A percentile compares a stretch with the other conserved stretches of the same genome.
Evolutionary conservation across 345 rosid genomes (phyloP).

Genomic region (Murraya koenigii): DNA sequence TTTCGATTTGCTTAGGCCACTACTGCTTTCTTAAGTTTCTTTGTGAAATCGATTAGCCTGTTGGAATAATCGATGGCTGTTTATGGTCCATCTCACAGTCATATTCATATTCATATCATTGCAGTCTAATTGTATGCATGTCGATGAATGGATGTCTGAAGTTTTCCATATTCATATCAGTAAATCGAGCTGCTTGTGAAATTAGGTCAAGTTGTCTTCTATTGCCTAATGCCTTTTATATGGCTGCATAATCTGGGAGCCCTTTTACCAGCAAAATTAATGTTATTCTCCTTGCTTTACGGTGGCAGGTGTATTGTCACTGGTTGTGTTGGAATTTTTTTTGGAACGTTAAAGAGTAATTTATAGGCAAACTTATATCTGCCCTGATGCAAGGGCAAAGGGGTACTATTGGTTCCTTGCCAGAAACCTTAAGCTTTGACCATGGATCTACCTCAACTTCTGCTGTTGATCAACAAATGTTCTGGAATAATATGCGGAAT

Average conservation of each 20-base stretch:
- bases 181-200: not conserved
- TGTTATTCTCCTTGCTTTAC: not conserved
- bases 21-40: not conserved
- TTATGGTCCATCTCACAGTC: not conserved
- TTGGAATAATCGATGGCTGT: not conserved
- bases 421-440: conserved; percentile 71
- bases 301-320: conserved; percentile 16
- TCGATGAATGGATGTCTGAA: not conserved
- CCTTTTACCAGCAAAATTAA: conserved; percentile 8
- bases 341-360: conserved; percentile 11
- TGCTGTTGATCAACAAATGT: conserved; percentile 54
- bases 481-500: conserved; percentile 61
- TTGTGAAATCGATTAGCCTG: not conserved
- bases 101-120: not conserved
- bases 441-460: conserved; percentile 71
- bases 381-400: conserved; percentile 87
- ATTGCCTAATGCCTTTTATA: not conserved
- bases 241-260: not conserved
- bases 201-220: not conserved
- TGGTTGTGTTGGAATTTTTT: conserved; percentile 23
- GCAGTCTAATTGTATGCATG: not conserved
- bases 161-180: not conserved
- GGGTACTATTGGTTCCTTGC: conserved; percentile 67
- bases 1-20: not conserved
- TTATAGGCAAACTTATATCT: conserved; percentile 15